phyloP scores from a whole-genome alignment of 1,284 basidiomycete genomes.

The Trichosporon sp. region DNA sequence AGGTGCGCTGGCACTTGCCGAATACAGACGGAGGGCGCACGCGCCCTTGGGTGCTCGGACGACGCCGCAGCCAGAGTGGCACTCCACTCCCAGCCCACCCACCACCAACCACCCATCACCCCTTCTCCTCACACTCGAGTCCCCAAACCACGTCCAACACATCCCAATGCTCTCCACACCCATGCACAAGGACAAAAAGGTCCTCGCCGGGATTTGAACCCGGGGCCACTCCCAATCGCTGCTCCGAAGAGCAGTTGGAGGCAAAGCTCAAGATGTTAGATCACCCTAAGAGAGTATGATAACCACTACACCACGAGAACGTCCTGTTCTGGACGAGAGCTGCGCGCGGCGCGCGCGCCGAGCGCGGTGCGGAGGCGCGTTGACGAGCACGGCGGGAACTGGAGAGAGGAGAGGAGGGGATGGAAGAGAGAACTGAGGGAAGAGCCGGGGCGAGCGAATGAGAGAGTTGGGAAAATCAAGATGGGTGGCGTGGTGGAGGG shows the following conservation, averaged over 20 bases:
- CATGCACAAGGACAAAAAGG: not conserved
- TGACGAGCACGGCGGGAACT: not conserved
- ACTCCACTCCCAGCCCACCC: not conserved
- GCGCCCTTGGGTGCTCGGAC: no score
- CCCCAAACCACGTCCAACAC: not conserved
- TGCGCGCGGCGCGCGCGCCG: not conserved
- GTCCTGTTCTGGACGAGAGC: conserved; percentile 2
- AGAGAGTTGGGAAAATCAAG: not conserved
- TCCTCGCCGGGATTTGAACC: conserved; percentile 1
- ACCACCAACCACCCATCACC: not conserved
- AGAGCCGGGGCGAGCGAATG: not conserved
- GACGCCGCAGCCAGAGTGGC: not conserved
- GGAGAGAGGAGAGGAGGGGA: not conserved
- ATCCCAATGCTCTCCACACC: not conserved
- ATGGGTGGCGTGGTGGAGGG: not conserved
- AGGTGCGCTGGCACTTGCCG: no score
- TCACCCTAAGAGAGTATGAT: conserved; percentile 7
- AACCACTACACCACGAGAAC: conserved; percentile 6
- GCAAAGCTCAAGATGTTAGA: conserved; percentile 7
- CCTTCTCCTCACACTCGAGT: not conserved
- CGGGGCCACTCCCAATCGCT: not conserved
- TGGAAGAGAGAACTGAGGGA: not conserved
- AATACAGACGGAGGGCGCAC: no score
- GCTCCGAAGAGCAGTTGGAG: not conserved
- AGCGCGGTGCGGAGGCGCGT: not conserved